Evolutionary conservation across 140 eudicot genomes (phyloP).

Genomic region (Flaveria floridana): DNA sequence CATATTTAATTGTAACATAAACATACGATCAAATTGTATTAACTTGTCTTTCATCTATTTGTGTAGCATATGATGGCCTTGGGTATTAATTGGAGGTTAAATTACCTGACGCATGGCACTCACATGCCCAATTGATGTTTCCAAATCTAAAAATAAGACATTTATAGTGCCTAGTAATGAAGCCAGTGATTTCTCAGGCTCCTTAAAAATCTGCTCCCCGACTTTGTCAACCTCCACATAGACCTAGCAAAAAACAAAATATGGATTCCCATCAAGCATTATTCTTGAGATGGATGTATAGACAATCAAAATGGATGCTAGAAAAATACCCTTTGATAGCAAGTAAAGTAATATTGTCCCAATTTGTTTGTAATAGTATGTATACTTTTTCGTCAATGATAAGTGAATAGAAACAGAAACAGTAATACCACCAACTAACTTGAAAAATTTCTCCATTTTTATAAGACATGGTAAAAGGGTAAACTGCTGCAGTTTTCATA

Average conservation of each 20-base stretch:
- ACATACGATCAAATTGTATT: constrained; percentile 13
- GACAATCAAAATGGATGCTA: background rate
- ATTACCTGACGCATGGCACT: constrained; percentile 70
- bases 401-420: background rate
- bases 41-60: constrained; percentile 12
- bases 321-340: background rate
- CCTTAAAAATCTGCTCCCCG: constrained; percentile 59
- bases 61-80: background rate
- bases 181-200: constrained; percentile 66
- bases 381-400: background rate
- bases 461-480: background rate
- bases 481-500: background rate
- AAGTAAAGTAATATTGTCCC: background rate
- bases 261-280: background rate
- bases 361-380: no score
- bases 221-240: constrained; percentile 74
- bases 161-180: constrained; percentile 51
- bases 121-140: constrained; percentile 75
- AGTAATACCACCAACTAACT: no score
- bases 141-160: constrained; percentile 64
- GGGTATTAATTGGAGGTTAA: constrained; percentile 16
- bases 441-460: background rate
- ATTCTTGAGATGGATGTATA: constrained; percentile 9
- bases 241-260: constrained; percentile 45
- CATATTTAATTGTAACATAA: constrained; percentile 22